Evolutionary conservation across 257 asterid species (phyloP).

Genomic region (Paraleonurus japonicus): DNA sequence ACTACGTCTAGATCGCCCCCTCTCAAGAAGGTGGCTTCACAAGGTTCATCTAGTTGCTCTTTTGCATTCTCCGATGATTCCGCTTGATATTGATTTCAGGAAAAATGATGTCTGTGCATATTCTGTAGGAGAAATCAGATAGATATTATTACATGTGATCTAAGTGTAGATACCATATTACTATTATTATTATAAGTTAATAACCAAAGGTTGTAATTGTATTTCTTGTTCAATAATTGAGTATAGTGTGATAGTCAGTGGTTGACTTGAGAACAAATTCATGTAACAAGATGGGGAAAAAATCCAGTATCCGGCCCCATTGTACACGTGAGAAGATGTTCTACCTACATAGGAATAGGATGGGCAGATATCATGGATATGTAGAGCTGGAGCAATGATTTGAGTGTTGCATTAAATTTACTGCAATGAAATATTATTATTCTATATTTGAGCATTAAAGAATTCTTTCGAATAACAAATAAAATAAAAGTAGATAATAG

Average conservation of each 20-base stretch:
- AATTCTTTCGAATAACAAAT: background rate
- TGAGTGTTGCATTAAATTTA: constrained; percentile 25
- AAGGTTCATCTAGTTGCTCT: constrained; percentile 85
- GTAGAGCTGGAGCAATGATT: constrained; percentile 34
- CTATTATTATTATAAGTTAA: background rate
- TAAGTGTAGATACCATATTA: constrained; percentile 26
- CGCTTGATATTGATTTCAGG: constrained; percentile 28
- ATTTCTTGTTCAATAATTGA: constrained; percentile 32
- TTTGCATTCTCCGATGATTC: constrained; percentile 82
- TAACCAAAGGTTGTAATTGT: constrained; percentile 21
- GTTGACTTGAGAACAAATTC: constrained; percentile 11
- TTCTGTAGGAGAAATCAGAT: constrained; percentile 25
- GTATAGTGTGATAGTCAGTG: constrained; percentile 35
- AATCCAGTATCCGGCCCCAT: constrained; percentile 14
- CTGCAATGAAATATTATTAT: constrained; percentile 21
- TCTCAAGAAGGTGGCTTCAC: constrained; percentile 43
- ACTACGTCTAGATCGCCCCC: constrained; percentile 43
- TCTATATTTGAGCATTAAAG: constrained; percentile 19
- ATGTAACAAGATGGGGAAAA: background rate
- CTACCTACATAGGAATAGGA: constrained; percentile 20
- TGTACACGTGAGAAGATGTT: constrained; percentile 17
- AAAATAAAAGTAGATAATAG: background rate
- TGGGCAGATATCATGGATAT: constrained; percentile 14
- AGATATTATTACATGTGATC: constrained; percentile 29
- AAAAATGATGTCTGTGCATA: constrained; percentile 31